These are phyloP conservation scores for Penicillium concentricum DNA, from an alignment of 2,329 filamentous ascomycete species.

Conservation along the genomic window DNA sequence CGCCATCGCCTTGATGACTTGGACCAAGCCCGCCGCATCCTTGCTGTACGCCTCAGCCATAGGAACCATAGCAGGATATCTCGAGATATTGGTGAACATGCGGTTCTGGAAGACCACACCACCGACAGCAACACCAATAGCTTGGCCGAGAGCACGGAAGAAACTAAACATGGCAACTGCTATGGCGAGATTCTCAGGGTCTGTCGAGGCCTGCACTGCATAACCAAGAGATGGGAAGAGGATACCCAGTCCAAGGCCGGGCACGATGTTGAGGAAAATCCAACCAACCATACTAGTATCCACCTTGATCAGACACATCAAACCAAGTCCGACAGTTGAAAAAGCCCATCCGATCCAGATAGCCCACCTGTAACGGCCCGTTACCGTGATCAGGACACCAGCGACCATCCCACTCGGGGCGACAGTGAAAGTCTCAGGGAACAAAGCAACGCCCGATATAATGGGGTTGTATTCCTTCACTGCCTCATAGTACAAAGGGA, in stretches of 20 bases:
- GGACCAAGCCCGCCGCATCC: slow-evolving; percentile 60
- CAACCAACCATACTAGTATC: slow-evolving; percentile 54
- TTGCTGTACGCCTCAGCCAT: slow-evolving; percentile 52
- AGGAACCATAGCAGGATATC: slow-evolving; percentile 49
- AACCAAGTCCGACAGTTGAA: slow-evolving; percentile 59
- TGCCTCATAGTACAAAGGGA: slow-evolving; percentile 45
- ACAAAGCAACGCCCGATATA: slow-evolving; percentile 55
- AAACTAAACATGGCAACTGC: slow-evolving; percentile 67
- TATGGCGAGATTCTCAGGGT: slow-evolving; percentile 58
- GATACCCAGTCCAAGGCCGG: slow-evolving; percentile 63
- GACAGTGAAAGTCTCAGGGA: slow-evolving; percentile 63
- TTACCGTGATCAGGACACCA: slow-evolving; percentile 49
- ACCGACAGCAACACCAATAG: slow-evolving; percentile 64
- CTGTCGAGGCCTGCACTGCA: slow-evolving; percentile 61
- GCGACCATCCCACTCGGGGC: slow-evolving; percentile 60
- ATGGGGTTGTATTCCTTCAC: slow-evolving; percentile 57
- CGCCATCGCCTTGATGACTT: slow-evolving; percentile 57
- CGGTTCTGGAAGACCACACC: slow-evolving; percentile 70
- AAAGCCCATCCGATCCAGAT: slow-evolving; percentile 63
- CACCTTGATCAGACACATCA: slow-evolving; percentile 32
- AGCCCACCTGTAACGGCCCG: slow-evolving; percentile 60
- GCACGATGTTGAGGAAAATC: slow-evolving; percentile 61
- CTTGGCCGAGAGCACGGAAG: slow-evolving; percentile 63
- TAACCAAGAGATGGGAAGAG: slow-evolving; percentile 65
- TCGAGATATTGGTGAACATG: slow-evolving; percentile 53